phyloP scores from a whole-genome alignment of 768 basidiomycete genomes.

The Ephemerocybe angulata region DNA sequence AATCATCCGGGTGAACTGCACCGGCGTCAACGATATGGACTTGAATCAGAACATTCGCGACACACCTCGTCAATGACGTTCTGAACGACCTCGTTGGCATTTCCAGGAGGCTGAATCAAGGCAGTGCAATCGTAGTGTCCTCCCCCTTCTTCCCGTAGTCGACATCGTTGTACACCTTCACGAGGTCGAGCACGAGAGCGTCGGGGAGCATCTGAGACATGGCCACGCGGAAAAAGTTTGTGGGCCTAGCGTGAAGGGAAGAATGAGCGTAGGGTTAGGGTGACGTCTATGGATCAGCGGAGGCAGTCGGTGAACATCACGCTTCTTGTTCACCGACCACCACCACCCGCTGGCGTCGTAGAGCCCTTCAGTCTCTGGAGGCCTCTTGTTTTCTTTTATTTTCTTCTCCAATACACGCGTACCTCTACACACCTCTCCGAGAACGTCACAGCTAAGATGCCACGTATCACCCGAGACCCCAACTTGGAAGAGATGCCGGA shows the following conservation, averaged over 20 bases:
- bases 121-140: constrained; percentile 88
- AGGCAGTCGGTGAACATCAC: neutral
- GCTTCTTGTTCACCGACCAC: neutral
- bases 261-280: neutral
- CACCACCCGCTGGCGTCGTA: neutral
- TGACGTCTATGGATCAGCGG: neutral
- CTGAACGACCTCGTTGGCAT: constrained; percentile 72
- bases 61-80: constrained; percentile 70
- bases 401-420: neutral
- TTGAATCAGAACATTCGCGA: constrained; percentile 11
- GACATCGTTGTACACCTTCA: constrained; percentile 79
- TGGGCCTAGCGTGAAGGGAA: neutral
- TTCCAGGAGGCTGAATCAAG: constrained; percentile 85
- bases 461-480: constrained; percentile 5
- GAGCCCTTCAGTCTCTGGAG: neutral
- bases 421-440: neutral
- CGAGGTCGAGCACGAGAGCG: constrained; percentile 63
- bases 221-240: constrained; percentile 69
- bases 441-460: neutral
- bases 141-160: constrained; percentile 92
- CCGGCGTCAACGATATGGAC: neutral
- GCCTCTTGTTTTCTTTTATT: neutral
- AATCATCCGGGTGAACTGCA: constrained; percentile 83
- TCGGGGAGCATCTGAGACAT: constrained; percentile 72
- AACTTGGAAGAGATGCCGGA: constrained; percentile 4